phyloP scores from a whole-genome alignment of 2,329 filamentous ascomycete genomes.

The Lasiodiplodia sp. region DNA sequence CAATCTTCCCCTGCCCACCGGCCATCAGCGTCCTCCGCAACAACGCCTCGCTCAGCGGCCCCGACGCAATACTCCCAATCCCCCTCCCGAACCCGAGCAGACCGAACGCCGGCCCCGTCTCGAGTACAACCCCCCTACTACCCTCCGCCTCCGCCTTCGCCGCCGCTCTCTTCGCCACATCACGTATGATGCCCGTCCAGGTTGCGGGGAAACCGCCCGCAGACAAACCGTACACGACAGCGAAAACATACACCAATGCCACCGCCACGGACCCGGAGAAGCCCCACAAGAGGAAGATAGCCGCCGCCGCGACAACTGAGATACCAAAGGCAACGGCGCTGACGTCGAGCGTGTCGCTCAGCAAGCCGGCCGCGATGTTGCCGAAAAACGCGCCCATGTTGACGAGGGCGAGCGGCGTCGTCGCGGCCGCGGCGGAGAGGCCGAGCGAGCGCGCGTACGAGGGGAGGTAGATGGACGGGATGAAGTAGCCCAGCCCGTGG shows the following conservation, averaged over 20 bases:
- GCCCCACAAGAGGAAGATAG: slow-evolving; percentile 56
- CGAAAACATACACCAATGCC: slow-evolving; percentile 51
- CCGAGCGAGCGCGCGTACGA: slow-evolving; percentile 45
- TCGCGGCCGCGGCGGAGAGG: slow-evolving; percentile 45
- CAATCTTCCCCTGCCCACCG: neutral
- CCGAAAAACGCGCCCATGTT: slow-evolving; percentile 50
- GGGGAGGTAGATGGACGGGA: slow-evolving; percentile 54
- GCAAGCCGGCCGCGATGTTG: slow-evolving; percentile 46
- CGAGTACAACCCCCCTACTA: slow-evolving; percentile 41
- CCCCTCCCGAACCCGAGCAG: slow-evolving; percentile 56
- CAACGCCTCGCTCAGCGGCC: slow-evolving; percentile 57
- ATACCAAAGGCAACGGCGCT: slow-evolving; percentile 48
- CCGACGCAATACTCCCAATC: slow-evolving; percentile 57
- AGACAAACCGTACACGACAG: slow-evolving; percentile 51
- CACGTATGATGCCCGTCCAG: slow-evolving; percentile 46
- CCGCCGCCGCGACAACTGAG: slow-evolving; percentile 44
- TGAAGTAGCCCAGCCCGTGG: slow-evolving; percentile 53
- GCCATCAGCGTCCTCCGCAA: slow-evolving; percentile 31
- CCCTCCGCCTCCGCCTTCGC: neutral
- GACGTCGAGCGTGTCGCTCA: slow-evolving; percentile 50
- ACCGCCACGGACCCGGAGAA: slow-evolving; percentile 47
- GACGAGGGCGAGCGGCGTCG: slow-evolving; percentile 48
- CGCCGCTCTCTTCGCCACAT: slow-evolving; percentile 42
- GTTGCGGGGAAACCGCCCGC: slow-evolving; percentile 49
- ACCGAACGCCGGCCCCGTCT: slow-evolving; percentile 57